Evolutionary conservation across 805 yeast genomes (phyloP), one percentile per base, ranked within the genome.

Genomic region (Komagataella mondaviorum): DNA sequence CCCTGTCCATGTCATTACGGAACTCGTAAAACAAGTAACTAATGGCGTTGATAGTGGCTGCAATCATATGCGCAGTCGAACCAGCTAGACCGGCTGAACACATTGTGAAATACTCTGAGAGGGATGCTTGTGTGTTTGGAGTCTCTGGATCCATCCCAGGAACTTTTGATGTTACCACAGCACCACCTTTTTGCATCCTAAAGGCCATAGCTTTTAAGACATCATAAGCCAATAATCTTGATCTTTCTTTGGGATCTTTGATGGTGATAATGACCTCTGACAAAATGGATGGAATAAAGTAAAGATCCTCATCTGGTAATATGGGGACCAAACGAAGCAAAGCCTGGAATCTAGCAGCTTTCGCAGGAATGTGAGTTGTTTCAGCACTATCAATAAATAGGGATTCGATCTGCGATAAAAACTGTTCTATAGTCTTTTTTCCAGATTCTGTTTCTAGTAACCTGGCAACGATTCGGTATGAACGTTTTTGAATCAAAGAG

Each of bases 81-180:
- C 96, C 96, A 44, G 93, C 96, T 57, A 95, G 73, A 71, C 99
- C 99, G 24, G 97, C 99, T 66, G 91, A 80, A 30, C 91, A 84
- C 84, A 93, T 88, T 30, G 95, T 88, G 71, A 91, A 88, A 63
- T 75, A 90, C 67, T 90, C 96, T 48, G 81, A 76, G 52, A 90
- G 72, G 17, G 80, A 73, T 6, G 96, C 93, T 50, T 73, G 71
- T 7, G 82, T 71, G 54, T 77, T 77, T n/a, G 85, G 84, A 24
- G 81, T 76, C 6, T 70, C 75, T 6, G 72, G 67, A 48, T 78
- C 89, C 62, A 84, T 76, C 2, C 83, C 87, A 43, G 88, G 82
- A 53, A 85, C 80, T 57, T 75, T 69, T 16, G 81, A 69, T 60
- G 86, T 83, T 51, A 75, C 75, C 47, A 93, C 75, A 3, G 75